Base-by-base conservation (phyloP, 2,329 filamentous ascomycete species). In the Beauveria sp. region DNA sequence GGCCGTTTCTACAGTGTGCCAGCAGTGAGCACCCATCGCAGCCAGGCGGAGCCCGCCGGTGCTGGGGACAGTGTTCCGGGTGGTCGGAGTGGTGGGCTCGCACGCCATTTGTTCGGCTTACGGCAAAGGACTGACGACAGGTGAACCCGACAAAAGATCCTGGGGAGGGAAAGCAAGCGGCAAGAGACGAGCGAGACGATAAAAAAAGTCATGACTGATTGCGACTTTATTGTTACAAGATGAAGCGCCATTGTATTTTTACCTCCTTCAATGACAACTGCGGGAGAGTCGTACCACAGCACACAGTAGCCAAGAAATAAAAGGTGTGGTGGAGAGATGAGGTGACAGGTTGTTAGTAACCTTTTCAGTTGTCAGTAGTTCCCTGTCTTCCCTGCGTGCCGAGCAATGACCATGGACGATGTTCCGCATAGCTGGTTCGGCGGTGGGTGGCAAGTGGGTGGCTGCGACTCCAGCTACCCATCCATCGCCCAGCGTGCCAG, bases 401-500 rank as follows among this genome's bases (percentile, higher is more conserved):
- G 34, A 38, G 12, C 34, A 38, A 38, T 38, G 34, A 38, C 34
- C 46, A 49, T 16, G 42, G 14, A 34, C 18, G 10, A 61, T 61
- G 52, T 61, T 52, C 52, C 52, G 52, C 59, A 57, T 61, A 61
- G 40, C 34, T 56, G 45, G 59, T 34, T 56, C 45, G 24, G 50
- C 46, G 42, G 49, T 14, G 34, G 34, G 34, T 38, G 30, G 30
- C 30, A 34, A 34, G 30, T 34, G 34, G 34, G 34, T 38, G 34
- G 12, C 34, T 38, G 34, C 12, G 34, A 38, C 34, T 38, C 34
- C 12, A 38, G 12, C 34, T 14, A 14, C 34, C 34, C 34, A 38
- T 38, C 34, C n/a, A n/a, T n/a, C n/a, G n/a, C n/a, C n/a, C n/a
- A 34, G 22, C 22, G 22, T 22, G 22, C 22, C 22, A 22, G 22